A percentile compares a stretch with the other conserved stretches of the same genome.
These are phyloP conservation scores for Clavaria fumosa DNA, from an alignment of 768 basidiomycete genomes.

Conservation along the genomic window DNA sequence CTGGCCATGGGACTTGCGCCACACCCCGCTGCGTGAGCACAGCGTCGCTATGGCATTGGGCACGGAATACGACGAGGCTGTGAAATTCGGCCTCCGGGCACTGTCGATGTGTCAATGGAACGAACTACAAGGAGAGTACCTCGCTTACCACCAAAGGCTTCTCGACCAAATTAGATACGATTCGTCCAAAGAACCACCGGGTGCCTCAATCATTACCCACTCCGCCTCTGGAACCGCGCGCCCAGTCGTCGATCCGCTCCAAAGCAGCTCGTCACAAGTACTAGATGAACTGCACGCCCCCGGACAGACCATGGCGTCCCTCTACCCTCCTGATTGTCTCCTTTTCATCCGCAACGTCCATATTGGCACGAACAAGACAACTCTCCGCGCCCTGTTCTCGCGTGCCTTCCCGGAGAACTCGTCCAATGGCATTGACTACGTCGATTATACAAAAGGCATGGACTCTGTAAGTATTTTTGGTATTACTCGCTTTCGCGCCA, in stretches of 20 bases:
- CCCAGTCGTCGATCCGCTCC: background rate
- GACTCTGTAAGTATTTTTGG: conserved; percentile 36
- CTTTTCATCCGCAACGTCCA: conserved; percentile 59
- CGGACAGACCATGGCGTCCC: conserved; percentile 17
- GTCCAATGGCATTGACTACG: conserved; percentile 45
- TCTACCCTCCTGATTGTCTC: conserved; percentile 51
- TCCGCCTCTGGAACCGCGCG: background rate
- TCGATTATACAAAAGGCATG: conserved; percentile 68
- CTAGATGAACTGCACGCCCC: background rate
- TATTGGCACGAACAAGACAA: conserved; percentile 68
- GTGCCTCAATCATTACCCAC: conserved; percentile 7
- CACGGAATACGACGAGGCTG: conserved; percentile 24
- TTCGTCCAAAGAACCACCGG: conserved; percentile 10
- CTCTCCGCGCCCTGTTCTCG: conserved; percentile 44
- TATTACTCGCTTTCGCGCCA: background rate
- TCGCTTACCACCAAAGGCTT: conserved; percentile 41
- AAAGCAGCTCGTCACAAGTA: background rate
- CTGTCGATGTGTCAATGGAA: conserved; percentile 49
- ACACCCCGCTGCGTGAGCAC: background rate
- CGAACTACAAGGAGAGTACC: conserved; percentile 49
- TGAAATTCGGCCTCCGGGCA: conserved; percentile 42
- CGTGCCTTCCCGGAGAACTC: conserved; percentile 20
- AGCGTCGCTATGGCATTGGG: conserved; percentile 1
- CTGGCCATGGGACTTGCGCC: conserved; percentile 50
- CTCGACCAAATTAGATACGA: conserved; percentile 35